phyloP scores from a whole-genome alignment of 768 basidiomycete genomes.

The Boletus fagicola region DNA sequence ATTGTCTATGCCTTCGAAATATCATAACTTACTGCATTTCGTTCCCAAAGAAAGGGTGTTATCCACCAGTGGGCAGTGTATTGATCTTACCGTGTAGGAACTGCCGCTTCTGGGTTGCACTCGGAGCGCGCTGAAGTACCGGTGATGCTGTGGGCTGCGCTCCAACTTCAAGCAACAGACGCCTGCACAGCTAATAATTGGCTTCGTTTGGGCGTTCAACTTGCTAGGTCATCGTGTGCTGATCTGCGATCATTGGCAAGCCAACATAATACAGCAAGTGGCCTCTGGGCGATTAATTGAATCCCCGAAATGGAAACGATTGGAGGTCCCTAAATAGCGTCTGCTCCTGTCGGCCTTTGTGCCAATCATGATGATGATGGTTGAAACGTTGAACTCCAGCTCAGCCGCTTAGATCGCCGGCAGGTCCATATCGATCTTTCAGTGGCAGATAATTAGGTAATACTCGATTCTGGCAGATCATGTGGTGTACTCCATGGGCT shows the following conservation, averaged over 20 bases:
- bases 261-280: slow-evolving; percentile 15
- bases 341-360: background rate
- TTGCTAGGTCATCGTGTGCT: background rate
- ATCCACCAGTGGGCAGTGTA: background rate
- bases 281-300: background rate
- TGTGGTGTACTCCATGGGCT: background rate
- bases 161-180: slow-evolving; percentile 6
- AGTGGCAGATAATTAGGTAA: background rate
- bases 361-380: background rate
- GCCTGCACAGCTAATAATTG: slow-evolving; percentile 4
- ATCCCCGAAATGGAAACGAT: background rate
- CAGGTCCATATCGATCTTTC: background rate
- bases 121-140: background rate
- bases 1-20: background rate
- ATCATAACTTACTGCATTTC: background rate
- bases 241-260: background rate
- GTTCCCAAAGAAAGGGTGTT: background rate
- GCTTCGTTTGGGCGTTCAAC: background rate
- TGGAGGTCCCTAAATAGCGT: background rate
- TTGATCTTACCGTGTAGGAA: background rate
- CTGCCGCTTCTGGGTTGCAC: background rate
- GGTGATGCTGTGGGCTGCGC: background rate
- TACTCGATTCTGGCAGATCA: background rate
- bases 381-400: background rate
- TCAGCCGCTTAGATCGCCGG: background rate